Conservation (phyloP, 2,329 filamentous ascomycete genomes). For the Calonectria pteridis region DNA sequence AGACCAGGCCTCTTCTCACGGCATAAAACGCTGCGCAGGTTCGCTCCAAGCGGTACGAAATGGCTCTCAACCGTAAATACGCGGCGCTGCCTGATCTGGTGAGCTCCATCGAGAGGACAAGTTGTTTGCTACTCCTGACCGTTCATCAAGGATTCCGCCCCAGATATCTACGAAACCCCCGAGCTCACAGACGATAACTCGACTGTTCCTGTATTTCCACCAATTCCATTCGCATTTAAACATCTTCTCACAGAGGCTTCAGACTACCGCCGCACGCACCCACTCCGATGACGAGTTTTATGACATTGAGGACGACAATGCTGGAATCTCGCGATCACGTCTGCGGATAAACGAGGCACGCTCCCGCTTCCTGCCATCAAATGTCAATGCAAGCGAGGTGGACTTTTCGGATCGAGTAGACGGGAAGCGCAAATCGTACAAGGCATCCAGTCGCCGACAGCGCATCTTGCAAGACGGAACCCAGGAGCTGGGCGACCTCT, state of each 20-base stretch:
- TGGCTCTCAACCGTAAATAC: slow-evolving; percentile 86
- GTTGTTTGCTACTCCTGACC: slow-evolving; percentile 30
- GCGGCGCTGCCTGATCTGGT: slow-evolving; percentile 85
- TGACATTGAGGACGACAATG: slow-evolving; percentile 71
- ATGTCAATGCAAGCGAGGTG: slow-evolving; percentile 81
- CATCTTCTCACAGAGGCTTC: slow-evolving; percentile 39
- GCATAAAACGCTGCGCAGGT: slow-evolving; percentile 4
- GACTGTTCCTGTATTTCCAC: slow-evolving; percentile 77
- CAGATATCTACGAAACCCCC: slow-evolving; percentile 97
- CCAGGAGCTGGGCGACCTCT: slow-evolving; percentile 79
- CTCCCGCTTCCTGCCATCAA: slow-evolving; percentile 79
- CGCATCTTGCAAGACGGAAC: slow-evolving; percentile 73
- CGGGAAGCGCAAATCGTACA: slow-evolving; percentile 86
- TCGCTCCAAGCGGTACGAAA: slow-evolving; percentile 48
- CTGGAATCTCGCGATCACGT: slow-evolving; percentile 80
- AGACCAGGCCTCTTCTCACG: not conserved
- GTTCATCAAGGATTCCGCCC: slow-evolving; percentile 79
- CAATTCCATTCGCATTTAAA: not conserved
- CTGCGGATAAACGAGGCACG: slow-evolving; percentile 85
- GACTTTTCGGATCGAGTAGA: slow-evolving; percentile 93
- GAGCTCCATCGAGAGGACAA: slow-evolving; percentile 39
- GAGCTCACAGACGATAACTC: slow-evolving; percentile 92
- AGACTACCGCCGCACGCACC: slow-evolving; percentile 69
- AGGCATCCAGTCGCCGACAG: slow-evolving; percentile 76
- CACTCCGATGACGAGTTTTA: slow-evolving; percentile 73